Percentiles rank a stretch among this genome's conserved stretches.
Evolutionary conservation across 1,284 basidiomycete species (phyloP).

Genomic region (Phaffia rhodozyma): DNA sequence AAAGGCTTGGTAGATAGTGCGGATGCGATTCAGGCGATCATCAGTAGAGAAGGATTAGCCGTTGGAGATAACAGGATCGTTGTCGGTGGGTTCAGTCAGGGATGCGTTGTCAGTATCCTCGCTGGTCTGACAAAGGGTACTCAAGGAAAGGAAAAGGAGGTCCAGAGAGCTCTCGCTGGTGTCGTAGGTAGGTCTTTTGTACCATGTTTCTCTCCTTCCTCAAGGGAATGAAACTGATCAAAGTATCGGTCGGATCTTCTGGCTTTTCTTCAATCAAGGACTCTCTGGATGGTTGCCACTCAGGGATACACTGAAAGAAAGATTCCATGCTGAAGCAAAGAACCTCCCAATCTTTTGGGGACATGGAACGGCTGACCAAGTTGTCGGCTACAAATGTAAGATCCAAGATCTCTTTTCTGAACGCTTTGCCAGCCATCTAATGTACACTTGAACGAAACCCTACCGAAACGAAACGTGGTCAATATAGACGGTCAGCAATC

Average conservation of each 20-base stretch:
- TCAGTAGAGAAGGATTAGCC: slow-evolving; percentile 53
- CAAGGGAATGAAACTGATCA: slow-evolving; percentile 43
- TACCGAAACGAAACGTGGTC: background rate
- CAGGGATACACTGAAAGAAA: slow-evolving; percentile 17
- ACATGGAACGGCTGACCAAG: slow-evolving; percentile 45
- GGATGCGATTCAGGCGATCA: slow-evolving; percentile 51
- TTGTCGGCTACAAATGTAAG: slow-evolving; percentile 12
- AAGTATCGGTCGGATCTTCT: slow-evolving; percentile 33
- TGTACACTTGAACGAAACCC: too few species aligned
- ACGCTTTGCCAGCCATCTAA: too few species aligned
- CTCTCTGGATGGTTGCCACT: slow-evolving; percentile 16
- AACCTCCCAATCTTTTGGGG: slow-evolving; percentile 76
- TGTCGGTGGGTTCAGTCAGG: slow-evolving; percentile 80
- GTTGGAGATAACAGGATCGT: slow-evolving; percentile 33
- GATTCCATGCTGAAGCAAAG: slow-evolving; percentile 28
- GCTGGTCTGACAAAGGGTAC: slow-evolving; percentile 47
- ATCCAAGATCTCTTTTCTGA: too few species aligned
- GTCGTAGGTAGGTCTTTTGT: slow-evolving; percentile 2
- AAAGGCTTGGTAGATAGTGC: slow-evolving; percentile 54
- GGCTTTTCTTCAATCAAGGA: background rate
- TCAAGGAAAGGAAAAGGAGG: slow-evolving; percentile 52
- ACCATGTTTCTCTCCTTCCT: background rate
- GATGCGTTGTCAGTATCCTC: slow-evolving; percentile 63
- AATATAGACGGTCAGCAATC: slow-evolving; percentile 5
- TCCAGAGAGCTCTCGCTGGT: background rate